phyloP scores from a whole-genome alignment of 2,329 filamentous ascomycete genomes.

The Lizonia empirigonia region DNA sequence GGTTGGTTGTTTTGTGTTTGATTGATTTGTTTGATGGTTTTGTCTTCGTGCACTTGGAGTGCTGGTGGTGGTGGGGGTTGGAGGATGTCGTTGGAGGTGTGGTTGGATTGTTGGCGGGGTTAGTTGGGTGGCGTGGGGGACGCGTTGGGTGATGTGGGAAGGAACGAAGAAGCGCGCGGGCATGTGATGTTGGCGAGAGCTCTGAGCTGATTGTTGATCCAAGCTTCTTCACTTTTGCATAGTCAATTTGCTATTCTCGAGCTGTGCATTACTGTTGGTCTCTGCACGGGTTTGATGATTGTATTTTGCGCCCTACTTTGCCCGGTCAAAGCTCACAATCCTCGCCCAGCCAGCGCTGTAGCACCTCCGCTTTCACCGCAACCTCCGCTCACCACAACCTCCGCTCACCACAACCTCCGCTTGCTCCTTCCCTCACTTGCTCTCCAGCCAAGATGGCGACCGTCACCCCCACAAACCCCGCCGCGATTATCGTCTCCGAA shows the following conservation, averaged over 20 bases:
- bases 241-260: neutral
- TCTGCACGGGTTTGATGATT: too few species aligned
- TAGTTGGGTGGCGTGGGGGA: constrained; percentile 2
- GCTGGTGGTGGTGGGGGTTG: neutral
- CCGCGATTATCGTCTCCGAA: neutral
- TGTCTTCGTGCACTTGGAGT: neutral
- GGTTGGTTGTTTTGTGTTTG: neutral
- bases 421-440: too few species aligned
- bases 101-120: too few species aligned
- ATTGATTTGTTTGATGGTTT: neutral
- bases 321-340: neutral
- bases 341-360: neutral
- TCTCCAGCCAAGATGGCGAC: constrained; percentile 10
- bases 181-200: constrained; percentile 30
- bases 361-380: neutral
- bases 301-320: neutral
- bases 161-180: constrained; percentile 9
- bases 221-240: constrained; percentile 1
- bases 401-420: constrained; percentile 16
- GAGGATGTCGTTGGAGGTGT: neutral
- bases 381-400: constrained; percentile 9
- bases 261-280: neutral
- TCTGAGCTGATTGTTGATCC: constrained; percentile 7
- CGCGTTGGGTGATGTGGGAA: constrained; percentile 16
- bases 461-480: constrained; percentile 12